These are phyloP conservation scores for Tetracentron sinense DNA, from an alignment of 164 flowering plant genomes.

Conservation along the genomic window DNA sequence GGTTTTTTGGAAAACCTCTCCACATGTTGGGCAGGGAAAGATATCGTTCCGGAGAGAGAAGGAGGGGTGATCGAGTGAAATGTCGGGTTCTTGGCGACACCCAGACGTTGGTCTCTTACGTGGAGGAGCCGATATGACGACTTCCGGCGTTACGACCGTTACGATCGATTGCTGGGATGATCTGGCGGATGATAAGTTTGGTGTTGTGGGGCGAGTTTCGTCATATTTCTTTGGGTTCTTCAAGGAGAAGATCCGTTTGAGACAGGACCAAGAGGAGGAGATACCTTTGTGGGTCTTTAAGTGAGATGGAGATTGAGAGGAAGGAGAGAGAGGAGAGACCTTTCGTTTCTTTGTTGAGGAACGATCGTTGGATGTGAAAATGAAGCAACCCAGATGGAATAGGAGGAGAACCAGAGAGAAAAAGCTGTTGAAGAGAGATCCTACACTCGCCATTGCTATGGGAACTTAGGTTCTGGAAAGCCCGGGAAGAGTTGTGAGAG, in stretches of 20 bases:
- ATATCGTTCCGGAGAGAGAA: constrained; percentile 57
- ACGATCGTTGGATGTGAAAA: constrained; percentile 18
- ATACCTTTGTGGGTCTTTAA: constrained; percentile 28
- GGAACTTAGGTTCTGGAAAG: not conserved
- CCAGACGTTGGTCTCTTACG: constrained; percentile 16
- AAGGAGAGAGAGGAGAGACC: no score
- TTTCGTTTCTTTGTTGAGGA: constrained; percentile 28
- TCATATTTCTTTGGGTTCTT: constrained; percentile 3
- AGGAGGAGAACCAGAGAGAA: constrained; percentile 37
- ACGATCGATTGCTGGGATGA: constrained; percentile 17
- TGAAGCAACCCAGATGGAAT: constrained; percentile 64
- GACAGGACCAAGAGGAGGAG: constrained; percentile 38
- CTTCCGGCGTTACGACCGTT: no score
- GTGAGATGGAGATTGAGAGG: constrained; percentile 11
- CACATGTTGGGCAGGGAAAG: constrained; percentile 71
- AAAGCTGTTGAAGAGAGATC: constrained; percentile 34
- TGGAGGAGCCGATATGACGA: constrained; percentile 1
- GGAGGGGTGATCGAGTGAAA: constrained; percentile 33
- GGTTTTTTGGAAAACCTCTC: constrained; percentile 56
- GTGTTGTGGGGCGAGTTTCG: constrained; percentile 20
- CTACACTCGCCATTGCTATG: constrained; percentile 19
- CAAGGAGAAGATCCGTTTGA: constrained; percentile 45
- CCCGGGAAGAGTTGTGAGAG: no score
- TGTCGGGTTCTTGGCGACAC: no score
- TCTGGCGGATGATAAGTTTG: constrained; percentile 4